These are phyloP conservation scores for Alnus rubra DNA, from an alignment of 306 rosid species.

Conservation along the genomic window DNA sequence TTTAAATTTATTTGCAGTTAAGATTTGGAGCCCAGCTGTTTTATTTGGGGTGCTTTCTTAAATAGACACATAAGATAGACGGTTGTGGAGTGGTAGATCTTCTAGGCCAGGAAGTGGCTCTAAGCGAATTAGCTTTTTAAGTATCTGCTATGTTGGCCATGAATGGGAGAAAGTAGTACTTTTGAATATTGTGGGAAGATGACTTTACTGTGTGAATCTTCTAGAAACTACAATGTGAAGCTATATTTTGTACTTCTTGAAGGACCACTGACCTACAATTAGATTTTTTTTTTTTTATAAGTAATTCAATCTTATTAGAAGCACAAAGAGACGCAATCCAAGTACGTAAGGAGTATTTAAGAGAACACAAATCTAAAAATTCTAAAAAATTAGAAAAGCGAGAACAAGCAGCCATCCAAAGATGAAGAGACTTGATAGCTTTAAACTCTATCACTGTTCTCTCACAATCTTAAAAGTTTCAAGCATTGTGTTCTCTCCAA, in stretches of 20 bases:
- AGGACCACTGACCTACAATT: neutral
- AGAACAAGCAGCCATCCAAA: too few species aligned
- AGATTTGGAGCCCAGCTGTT: neutral
- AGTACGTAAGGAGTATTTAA: too few species aligned
- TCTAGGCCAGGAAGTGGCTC: neutral
- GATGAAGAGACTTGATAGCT: too few species aligned
- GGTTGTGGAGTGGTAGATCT: neutral
- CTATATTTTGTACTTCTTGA: neutral
- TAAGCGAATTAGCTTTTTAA: neutral
- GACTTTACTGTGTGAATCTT: neutral
- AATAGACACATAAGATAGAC: neutral
- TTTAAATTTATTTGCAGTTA: neutral
- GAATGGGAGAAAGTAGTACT: neutral
- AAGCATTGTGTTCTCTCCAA: too few species aligned
- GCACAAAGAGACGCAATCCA: too few species aligned
- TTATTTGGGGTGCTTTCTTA: neutral
- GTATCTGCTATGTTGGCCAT: neutral
- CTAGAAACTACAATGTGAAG: neutral
- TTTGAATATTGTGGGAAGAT: neutral
- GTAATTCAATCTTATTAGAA: too few species aligned
- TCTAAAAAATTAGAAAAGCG: too few species aligned
- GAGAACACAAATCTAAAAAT: too few species aligned
- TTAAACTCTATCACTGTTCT: too few species aligned
- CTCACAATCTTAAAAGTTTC: too few species aligned
- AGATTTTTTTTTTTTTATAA: neutral